These are phyloP conservation scores for Mortierella sp. DNA, from an alignment of 371 early-diverging fungal species.

Conservation along the genomic window DNA sequence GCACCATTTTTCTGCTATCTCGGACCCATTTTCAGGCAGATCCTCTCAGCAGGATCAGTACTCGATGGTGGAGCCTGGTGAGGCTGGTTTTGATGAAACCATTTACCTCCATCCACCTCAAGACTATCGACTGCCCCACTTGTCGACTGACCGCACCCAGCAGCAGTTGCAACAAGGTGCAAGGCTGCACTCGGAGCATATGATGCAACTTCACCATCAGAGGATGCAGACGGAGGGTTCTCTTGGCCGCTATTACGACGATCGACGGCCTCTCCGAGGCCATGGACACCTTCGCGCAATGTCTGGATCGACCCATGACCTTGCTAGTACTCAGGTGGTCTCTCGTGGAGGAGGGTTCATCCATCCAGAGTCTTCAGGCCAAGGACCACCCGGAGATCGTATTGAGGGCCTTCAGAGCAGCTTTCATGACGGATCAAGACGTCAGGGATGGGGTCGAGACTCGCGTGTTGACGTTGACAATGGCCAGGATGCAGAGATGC, in stretches of 20 bases:
- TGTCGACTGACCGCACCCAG: not conserved
- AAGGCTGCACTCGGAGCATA: slow-evolving; percentile 16
- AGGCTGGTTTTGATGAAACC: not conserved
- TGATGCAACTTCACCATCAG: slow-evolving; percentile 16
- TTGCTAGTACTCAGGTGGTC: not conserved
- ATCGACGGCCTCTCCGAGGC: not conserved
- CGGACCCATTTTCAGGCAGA: not conserved
- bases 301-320: not conserved
- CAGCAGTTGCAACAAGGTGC: slow-evolving; percentile 18
- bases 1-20: not conserved
- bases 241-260: not conserved
- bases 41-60: not conserved
- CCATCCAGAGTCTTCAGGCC: slow-evolving; percentile 4
- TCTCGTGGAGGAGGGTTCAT: not conserved
- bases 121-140: not conserved
- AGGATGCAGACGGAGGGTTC: not conserved
- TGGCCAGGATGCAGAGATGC: not conserved
- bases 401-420: not conserved
- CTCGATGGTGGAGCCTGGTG: not conserved
- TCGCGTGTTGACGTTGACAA: not conserved
- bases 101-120: not conserved
- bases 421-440: not conserved
- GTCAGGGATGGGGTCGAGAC: not conserved
- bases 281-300: slow-evolving; percentile 7
- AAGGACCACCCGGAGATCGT: slow-evolving; percentile 1